Percentiles rank a stretch among this genome's conserved stretches.
phyloP scores from a whole-genome alignment of 306 rosid species.

The Luffa acutangula region DNA sequence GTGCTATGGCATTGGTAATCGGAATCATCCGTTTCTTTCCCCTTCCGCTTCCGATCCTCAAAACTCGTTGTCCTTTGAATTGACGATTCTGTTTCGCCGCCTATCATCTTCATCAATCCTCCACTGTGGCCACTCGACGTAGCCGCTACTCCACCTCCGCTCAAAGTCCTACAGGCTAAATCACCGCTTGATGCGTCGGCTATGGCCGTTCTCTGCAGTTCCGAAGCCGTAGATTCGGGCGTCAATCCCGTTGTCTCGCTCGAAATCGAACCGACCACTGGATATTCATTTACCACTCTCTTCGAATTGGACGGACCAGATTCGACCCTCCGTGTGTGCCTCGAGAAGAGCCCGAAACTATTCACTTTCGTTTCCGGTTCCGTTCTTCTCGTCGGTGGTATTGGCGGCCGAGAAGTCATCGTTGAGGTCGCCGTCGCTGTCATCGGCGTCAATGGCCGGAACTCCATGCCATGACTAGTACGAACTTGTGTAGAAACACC shows the following conservation, averaged over 20 bases:
- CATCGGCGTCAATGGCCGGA: slow-evolving; percentile 6
- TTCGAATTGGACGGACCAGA: slow-evolving; percentile 27
- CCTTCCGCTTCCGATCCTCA: slow-evolving; percentile 53
- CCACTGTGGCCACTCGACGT: neutral
- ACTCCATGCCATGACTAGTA: slow-evolving; percentile 14
- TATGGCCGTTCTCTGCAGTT: slow-evolving; percentile 14
- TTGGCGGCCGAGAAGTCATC: slow-evolving; percentile 26
- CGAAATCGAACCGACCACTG: slow-evolving; percentile 38
- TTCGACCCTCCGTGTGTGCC: slow-evolving; percentile 17
- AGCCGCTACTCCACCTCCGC: slow-evolving; percentile 15
- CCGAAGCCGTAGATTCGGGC: slow-evolving; percentile 12
- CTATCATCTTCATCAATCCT: slow-evolving; percentile 21
- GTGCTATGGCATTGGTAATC: slow-evolving; percentile 40
- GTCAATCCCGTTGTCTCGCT: slow-evolving; percentile 27
- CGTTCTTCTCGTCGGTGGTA: slow-evolving; percentile 21
- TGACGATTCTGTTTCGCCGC: slow-evolving; percentile 33
- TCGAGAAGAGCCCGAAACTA: slow-evolving; percentile 29
- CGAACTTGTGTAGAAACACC: slow-evolving; percentile 7
- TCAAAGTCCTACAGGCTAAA: slow-evolving; percentile 4
- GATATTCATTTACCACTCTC: slow-evolving; percentile 21
- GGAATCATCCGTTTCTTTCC: slow-evolving; percentile 32
- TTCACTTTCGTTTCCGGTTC: slow-evolving; percentile 19
- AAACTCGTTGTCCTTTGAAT: slow-evolving; percentile 15
- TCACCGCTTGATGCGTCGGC: slow-evolving; percentile 12
- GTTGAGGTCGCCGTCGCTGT: neutral